Base-by-base conservation (phyloP, 225 moss, liverwort and hornwort genomes). In the Pseudoscleropodium purum region DNA sequence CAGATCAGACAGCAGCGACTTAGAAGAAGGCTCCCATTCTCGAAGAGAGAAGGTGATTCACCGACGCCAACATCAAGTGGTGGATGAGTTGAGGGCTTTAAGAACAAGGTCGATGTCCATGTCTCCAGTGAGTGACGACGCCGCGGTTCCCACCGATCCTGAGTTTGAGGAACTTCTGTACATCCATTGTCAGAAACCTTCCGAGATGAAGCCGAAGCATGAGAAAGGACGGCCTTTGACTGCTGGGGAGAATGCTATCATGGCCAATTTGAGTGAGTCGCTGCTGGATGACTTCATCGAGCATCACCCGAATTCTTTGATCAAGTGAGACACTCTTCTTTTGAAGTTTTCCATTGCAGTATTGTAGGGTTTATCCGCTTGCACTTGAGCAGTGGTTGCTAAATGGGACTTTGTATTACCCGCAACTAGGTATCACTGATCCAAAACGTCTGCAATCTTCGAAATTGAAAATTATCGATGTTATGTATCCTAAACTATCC, bases 231-330 rank as follows among this genome's bases (percentile, higher is more conserved):
- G 95, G 18, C 97, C 98, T 13, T 87, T 99, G 84, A 66, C 92
- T 31, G 66, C 91, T 25, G 99, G 99, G 29, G 92, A 93, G 51
- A 90, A 88, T 70, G 96, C 96, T 6, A 94, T 95, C 67, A 99
- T 99, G 99, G 99, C 96, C 10, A 99, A 99, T 76, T 81, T 99
- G 83, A 99, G 99, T 86, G 99, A 99, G 79, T 93, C 97, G 45
- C 97, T 96, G 82, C 86, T 99, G 68, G 92, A 93, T 31, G 92
- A 91, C 7, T 90, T 95, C 45, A 93, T 96, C 75, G 88, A 94
- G 75, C 87, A 73, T 62, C 90, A 96, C 88, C 96, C 97, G 33
- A 89, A 78, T 62, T 96, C 96, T 36, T 84, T 99, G 57, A 92
- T 99, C 37, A 94, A 95, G 99, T 93, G 88, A 85, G 88, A 25